Base-by-base conservation (phyloP, 495 filamentous ascomycete genomes). In the Tuber melanosporum region DNA sequence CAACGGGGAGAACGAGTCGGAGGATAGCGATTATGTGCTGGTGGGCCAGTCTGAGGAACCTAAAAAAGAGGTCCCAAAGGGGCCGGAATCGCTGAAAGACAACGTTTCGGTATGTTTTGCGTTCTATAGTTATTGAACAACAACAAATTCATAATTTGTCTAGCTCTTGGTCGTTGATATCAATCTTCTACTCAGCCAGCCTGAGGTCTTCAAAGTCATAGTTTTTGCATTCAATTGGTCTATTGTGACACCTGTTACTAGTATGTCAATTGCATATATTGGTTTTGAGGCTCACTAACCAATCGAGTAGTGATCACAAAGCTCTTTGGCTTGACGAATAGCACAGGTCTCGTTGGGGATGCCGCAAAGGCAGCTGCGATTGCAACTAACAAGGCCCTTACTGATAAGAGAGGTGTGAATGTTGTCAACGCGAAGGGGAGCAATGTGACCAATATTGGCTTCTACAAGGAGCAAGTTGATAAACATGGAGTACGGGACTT, bases 161-260 rank as follows among this genome's bases (percentile, higher is more conserved):
- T 80, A 80, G 78, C 46, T 80, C 45, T 73, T 83, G 71, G 76
- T 83, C 26, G 79, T 83, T 39, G 82, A 83, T 71, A 83, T 82
- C 12, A 83, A 83, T 71, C 62, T 83, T 10, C 45, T 83, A 8
- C 45, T 83, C 17, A 77, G 76, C 20, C 79, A 83, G 22, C 79
- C 80, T 7, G 79, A 80, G 46, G 78, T 77, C 9, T 83, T 83
- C 43, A 78, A 74, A 39, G 70, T 82, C 22, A 83, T 82, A 52
- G 71, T 83, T 19, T 72, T 71, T 20, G 75, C 72, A 3, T 62
- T 52, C 32, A 74, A 76, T 44, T 83, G 82, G 82, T 45, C 75
- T 14, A 76, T 83, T 14, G 74, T 83, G 46, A 80, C 83, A 41
- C 82, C 82, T 36, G 83, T 83, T 66, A 76, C 75, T 75, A 82